These are phyloP conservation scores for Phytophthora foliorum DNA, from an alignment of 352 stramenopile genomes.

Conservation along the genomic window DNA sequence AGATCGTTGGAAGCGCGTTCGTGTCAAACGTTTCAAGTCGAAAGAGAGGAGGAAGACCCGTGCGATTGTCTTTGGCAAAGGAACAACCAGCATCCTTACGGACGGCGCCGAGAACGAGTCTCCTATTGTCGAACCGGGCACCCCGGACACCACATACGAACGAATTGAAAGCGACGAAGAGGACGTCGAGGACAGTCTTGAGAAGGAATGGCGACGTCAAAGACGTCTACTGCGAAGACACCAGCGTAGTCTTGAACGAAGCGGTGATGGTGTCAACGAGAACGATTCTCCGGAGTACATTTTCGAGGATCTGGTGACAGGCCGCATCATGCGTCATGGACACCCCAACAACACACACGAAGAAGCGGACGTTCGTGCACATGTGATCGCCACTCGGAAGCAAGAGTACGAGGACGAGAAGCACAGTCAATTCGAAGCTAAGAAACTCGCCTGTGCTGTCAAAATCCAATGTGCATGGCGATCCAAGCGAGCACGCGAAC, in stretches of 20 bases:
- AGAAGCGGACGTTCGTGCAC: constrained; percentile 36
- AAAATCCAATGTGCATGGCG: constrained; percentile 83
- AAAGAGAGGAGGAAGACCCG: constrained; percentile 46
- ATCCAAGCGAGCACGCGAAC: constrained; percentile 65
- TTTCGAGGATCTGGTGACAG: constrained; percentile 68
- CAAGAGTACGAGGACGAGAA: constrained; percentile 46
- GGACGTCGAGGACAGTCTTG: constrained; percentile 34
- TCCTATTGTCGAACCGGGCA: constrained; percentile 31
- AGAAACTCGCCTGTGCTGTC: constrained; percentile 64
- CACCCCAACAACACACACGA: constrained; percentile 30
- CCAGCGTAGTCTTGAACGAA: neutral
- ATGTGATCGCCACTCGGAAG: constrained; percentile 56
- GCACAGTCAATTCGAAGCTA: constrained; percentile 47
- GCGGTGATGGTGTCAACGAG: constrained; percentile 12
- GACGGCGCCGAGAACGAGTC: constrained; percentile 26
- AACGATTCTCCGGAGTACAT: constrained; percentile 48
- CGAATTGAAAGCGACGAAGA: constrained; percentile 47
- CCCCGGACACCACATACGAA: constrained; percentile 42
- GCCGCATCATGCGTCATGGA: constrained; percentile 44
- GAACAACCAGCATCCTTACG: constrained; percentile 19
- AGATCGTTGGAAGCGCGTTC: constrained; percentile 70
- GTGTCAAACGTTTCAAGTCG: constrained; percentile 49
- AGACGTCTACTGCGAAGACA: constrained; percentile 21
- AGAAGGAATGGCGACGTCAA: constrained; percentile 33
- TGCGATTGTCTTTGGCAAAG: constrained; percentile 59